phyloP scores from a whole-genome alignment of 2,329 filamentous ascomycete species.

The Pseudogymnoascus sp. region DNA sequence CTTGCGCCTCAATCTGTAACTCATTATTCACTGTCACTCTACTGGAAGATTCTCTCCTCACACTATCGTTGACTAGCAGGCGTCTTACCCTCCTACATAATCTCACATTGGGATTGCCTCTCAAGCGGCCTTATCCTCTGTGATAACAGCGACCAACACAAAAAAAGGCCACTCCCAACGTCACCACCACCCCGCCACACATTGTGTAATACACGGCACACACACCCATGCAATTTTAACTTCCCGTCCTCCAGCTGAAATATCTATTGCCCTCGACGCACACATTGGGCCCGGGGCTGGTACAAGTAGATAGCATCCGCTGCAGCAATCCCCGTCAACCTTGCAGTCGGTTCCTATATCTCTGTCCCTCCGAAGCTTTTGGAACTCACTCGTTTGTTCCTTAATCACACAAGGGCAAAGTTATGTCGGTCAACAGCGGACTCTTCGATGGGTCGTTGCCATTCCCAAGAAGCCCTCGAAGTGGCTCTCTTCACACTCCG shows the following conservation, averaged over 20 bases:
- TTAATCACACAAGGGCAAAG: not conserved
- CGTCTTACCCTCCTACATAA: not conserved
- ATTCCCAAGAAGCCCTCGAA: not conserved
- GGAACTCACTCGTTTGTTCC: not conserved
- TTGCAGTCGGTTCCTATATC: not conserved
- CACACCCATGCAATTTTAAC: too few relatives aligned
- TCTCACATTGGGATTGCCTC: not conserved
- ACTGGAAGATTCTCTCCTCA: not conserved
- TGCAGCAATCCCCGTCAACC: not conserved
- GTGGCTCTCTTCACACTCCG: conserved; percentile 2
- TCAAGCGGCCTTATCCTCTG: not conserved
- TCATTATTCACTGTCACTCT: not conserved
- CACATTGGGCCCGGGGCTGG: not conserved
- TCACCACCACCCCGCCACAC: too few relatives aligned
- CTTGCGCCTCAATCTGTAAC: not conserved
- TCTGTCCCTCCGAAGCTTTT: conserved; percentile 1
- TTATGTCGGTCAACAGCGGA: not conserved
- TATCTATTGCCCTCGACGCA: not conserved
- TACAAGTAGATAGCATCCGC: not conserved
- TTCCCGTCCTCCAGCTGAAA: not conserved
- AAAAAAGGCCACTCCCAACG: not conserved
- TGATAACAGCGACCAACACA: not conserved
- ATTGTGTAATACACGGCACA: too few relatives aligned
- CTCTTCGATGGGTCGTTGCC: not conserved
- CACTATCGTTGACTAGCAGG: not conserved